Evolutionary conservation across 148 eudicot species (phyloP), one percentile per base, ranked within the genome.

Genomic region (Dysphania ambrosioides): DNA sequence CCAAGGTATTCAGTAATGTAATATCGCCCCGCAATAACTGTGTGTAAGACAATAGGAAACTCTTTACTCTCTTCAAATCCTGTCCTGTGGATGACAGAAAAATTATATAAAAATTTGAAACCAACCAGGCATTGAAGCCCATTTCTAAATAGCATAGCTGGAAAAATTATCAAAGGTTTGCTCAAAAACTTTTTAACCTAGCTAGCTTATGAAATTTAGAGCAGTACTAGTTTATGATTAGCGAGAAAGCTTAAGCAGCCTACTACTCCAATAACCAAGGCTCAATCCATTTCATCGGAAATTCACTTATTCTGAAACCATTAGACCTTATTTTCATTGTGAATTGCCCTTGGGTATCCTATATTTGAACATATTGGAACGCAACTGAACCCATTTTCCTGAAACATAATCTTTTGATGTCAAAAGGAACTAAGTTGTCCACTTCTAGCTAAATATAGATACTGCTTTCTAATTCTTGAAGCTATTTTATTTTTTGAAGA

Each of bases 61-160:
- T 95, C 97, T 80, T 88, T 95, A 77, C 79, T 90, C 85, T 90
- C 97, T 83, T 95, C 99, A 76, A 95, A 95, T 49, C 99, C 99
- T 29, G 99, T 95, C 86, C 99, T 95, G 88, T 55, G 44, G 66
- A 74, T 73, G 64, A 72, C 66, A 84, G 38, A 75, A 75, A 44
- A 76, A 58, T 76, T 40, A 29, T 71, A 70, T 82, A 70, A 65
- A 81, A 26, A 49, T 53, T 38, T 59, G 15, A 42, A 36, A 36
- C 57, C 66, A 58, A 36, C 42, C 38, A 51, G 47, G 30, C 29
- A 40, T 30, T 19, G 19, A 58, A 32, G 31, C 38, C 41, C 35
- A 49, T 24, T 51, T n/a, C 63, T 59, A 59, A 59, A 51, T 11
- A 8, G 8, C 10, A n/a, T n/a, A n/a, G n/a, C n/a, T n/a, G n/a